phyloP scores from a whole-genome alignment of 148 eudicot species.

The Rhododendron vialii region DNA sequence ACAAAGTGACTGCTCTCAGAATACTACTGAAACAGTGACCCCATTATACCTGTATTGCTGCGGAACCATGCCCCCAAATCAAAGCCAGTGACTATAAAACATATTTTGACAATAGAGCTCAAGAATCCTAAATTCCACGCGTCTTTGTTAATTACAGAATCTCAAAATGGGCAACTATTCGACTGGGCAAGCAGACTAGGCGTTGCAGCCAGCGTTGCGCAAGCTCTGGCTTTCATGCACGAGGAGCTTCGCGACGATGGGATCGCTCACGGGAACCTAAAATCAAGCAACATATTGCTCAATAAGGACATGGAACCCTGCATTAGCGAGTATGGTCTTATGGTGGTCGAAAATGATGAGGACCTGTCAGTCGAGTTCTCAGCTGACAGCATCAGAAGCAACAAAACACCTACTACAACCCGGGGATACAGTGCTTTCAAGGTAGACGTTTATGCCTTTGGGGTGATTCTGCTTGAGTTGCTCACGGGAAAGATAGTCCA shows the following conservation, averaged over 20 bases:
- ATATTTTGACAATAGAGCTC: too few species aligned
- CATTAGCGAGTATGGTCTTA: constrained; percentile 47
- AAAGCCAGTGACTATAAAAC: too few species aligned
- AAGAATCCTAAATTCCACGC: not conserved
- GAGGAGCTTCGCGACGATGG: constrained; percentile 22
- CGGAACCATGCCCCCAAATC: too few species aligned
- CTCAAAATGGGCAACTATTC: constrained; percentile 22
- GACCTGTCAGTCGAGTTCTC: constrained; percentile 8
- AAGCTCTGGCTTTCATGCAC: constrained; percentile 43
- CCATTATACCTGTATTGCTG: too few species aligned
- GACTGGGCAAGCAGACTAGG: constrained; percentile 46
- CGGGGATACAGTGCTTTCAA: constrained; percentile 19
- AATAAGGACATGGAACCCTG: constrained; percentile 34
- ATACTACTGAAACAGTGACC: too few species aligned
- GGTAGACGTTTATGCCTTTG: constrained; percentile 30
- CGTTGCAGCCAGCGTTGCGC: constrained; percentile 23
- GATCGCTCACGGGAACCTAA: constrained; percentile 47
- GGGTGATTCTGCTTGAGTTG: constrained; percentile 41
- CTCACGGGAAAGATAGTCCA: constrained; percentile 43
- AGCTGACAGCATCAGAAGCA: constrained; percentile 6
- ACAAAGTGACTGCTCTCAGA: too few species aligned
- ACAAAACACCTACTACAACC: not conserved
- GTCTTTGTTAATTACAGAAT: constrained; percentile 20
- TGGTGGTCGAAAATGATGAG: constrained; percentile 24
- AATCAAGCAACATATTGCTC: constrained; percentile 47